Conservation (phyloP, 768 basidiomycete species). For the Tubosaeta sp. region DNA sequence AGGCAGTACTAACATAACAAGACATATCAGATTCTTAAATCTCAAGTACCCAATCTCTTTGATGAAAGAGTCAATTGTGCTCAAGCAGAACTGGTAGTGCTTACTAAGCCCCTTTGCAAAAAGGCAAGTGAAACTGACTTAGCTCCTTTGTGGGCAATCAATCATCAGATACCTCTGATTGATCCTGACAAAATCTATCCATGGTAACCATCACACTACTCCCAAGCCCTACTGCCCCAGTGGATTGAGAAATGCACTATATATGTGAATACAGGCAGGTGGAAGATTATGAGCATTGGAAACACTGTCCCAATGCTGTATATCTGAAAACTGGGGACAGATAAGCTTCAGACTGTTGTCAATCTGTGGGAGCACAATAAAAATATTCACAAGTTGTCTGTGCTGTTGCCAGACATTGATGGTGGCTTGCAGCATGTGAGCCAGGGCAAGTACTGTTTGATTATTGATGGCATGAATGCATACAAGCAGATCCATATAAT, state of each 20-base stretch:
- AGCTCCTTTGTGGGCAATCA: conserved; percentile 1
- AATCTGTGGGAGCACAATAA: conserved; percentile 11
- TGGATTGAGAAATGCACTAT: background rate
- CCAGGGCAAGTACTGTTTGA: background rate
- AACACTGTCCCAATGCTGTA: conserved; percentile 6
- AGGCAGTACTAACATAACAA: conserved; percentile 13
- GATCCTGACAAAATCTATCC: background rate
- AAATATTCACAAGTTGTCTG: conserved; percentile 14
- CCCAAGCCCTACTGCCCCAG: background rate
- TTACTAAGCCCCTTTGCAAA: background rate
- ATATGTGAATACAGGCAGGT: background rate
- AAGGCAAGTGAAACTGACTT: background rate
- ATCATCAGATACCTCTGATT: background rate
- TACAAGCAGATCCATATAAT: conserved; percentile 23
- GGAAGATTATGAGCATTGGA: background rate
- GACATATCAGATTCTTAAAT: conserved; percentile 1
- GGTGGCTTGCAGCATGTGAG: background rate
- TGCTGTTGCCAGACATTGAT: conserved; percentile 17
- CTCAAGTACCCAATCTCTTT: background rate
- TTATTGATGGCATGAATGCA: conserved; percentile 14
- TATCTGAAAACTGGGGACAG: background rate
- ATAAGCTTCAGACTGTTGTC: background rate
- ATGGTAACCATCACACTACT: background rate
- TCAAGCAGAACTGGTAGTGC: conserved; percentile 6
- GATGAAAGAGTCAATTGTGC: background rate